These are phyloP conservation scores for Peribolospora kevripleyi DNA, from an alignment of 768 basidiomycete species.

Conservation along the genomic window DNA sequence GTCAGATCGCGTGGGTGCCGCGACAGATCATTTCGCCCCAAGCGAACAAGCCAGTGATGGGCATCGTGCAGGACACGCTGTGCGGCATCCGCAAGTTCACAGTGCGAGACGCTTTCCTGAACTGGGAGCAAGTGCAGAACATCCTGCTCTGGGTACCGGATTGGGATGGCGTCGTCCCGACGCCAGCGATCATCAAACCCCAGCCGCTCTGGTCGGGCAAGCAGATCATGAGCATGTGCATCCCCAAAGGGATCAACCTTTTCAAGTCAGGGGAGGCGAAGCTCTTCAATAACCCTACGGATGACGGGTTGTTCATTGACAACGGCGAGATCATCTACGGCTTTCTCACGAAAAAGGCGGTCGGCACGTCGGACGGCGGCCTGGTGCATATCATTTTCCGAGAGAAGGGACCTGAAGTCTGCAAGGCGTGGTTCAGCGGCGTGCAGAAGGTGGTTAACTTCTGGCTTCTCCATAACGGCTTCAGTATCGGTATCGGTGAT, in stretches of 20 bases:
- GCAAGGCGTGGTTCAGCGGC: slow-evolving; percentile 71
- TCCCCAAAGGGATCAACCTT: slow-evolving; percentile 80
- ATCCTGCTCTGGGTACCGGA: slow-evolving; percentile 93
- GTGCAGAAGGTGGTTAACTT: slow-evolving; percentile 89
- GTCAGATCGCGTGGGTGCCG: slow-evolving; percentile 95
- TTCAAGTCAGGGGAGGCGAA: slow-evolving; percentile 11
- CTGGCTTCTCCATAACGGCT: slow-evolving; percentile 97
- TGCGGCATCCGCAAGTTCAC: slow-evolving; percentile 96
- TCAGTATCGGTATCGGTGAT: slow-evolving; percentile 96
- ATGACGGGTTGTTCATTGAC: slow-evolving; percentile 87
- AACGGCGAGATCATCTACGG: slow-evolving; percentile 90
- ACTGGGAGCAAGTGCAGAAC: slow-evolving; percentile 89
- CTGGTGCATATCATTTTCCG: slow-evolving; percentile 90
- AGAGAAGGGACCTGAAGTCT: slow-evolving; percentile 84
- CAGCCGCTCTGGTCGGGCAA: slow-evolving; percentile 97
- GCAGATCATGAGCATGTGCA: slow-evolving; percentile 72
- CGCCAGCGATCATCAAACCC: slow-evolving; percentile 83
- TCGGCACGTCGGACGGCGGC: slow-evolving; percentile 73
- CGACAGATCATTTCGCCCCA: slow-evolving; percentile 97
- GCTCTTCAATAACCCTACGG: slow-evolving; percentile 36
- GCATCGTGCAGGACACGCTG: slow-evolving; percentile 94
- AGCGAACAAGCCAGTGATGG: slow-evolving; percentile 99
- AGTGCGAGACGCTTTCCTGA: slow-evolving; percentile 77
- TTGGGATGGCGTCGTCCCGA: slow-evolving; percentile 84
- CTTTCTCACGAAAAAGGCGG: slow-evolving; percentile 96